A percentile compares a stretch with the other conserved stretches of the same genome.
phyloP scores from a whole-genome alignment of 73 alveolate genomes.

The Diophrys sp. region DNA sequence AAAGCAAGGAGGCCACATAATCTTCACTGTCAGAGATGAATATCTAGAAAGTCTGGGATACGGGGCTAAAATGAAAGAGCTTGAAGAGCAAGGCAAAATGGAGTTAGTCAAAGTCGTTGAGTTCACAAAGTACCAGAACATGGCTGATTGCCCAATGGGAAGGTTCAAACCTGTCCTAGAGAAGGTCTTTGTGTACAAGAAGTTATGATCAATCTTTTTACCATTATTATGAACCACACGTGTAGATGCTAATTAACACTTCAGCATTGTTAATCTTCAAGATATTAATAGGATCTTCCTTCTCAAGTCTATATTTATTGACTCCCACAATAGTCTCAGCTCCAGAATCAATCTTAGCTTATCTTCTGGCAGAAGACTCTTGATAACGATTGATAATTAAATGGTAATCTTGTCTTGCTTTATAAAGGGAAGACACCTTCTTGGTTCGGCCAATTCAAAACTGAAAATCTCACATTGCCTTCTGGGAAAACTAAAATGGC shows the following conservation, averaged over 20 bases:
- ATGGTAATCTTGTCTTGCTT: no score
- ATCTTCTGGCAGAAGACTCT: slow-evolving; percentile 64
- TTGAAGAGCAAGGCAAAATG: slow-evolving; percentile 38
- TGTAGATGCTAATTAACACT: no score
- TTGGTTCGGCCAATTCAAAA: no score
- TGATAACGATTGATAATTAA: no score
- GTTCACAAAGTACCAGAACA: slow-evolving; percentile 10
- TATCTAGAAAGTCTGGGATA: slow-evolving; percentile 34
- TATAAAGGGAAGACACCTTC: no score
- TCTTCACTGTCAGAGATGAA: slow-evolving; percentile 36
- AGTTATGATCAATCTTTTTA: no score
- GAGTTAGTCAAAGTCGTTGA: slow-evolving; percentile 18
- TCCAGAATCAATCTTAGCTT: slow-evolving; percentile 71
- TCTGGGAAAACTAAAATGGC: no score
- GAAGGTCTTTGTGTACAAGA: neutral
- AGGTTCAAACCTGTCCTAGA: slow-evolving; percentile 5
- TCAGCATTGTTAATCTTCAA: slow-evolving; percentile 43
- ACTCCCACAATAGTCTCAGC: slow-evolving; percentile 73
- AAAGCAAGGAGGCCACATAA: slow-evolving; percentile 18
- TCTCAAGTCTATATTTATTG: slow-evolving; percentile 59
- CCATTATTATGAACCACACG: no score
- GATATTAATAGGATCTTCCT: slow-evolving; percentile 57
- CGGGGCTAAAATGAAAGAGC: slow-evolving; percentile 23
- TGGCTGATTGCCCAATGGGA: slow-evolving; percentile 11
- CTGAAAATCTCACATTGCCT: no score